These are phyloP conservation scores for Fusarium poae DNA, from an alignment of 2,329 filamentous ascomycete genomes.

Conservation along the genomic window DNA sequence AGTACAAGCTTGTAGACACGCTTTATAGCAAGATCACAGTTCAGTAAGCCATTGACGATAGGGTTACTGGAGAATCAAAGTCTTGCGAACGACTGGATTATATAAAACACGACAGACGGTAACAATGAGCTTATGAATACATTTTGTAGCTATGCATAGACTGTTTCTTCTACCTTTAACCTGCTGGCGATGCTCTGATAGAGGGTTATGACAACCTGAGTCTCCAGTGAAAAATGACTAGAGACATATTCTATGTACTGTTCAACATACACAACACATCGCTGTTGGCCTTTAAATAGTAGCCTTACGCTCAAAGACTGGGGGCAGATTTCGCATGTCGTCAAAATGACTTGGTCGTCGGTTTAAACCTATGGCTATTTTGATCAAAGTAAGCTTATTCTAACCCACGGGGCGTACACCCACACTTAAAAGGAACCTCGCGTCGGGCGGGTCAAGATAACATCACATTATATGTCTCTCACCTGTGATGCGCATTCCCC, in stretches of 20 bases:
- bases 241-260: too few relatives aligned
- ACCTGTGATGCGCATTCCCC: background rate
- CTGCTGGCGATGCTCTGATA: background rate
- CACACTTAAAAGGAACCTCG: background rate
- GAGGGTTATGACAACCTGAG: background rate
- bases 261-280: background rate
- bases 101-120: background rate
- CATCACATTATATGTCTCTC: background rate
- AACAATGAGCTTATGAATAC: background rate
- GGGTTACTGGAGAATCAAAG: background rate
- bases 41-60: background rate
- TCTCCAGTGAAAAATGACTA: background rate
- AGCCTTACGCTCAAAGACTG: background rate
- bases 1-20: background rate
- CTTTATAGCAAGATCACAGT: background rate
- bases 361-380: background rate
- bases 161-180: background rate
- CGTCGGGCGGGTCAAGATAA: background rate
- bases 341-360: background rate
- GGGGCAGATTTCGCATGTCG: background rate
- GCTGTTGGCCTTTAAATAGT: background rate
- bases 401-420: background rate
- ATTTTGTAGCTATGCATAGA: background rate
- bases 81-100: too few relatives aligned
- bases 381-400: constrained; percentile 4